Base-by-base conservation (phyloP, 2,329 filamentous ascomycete genomes). In the Calonectria crousiana region DNA sequence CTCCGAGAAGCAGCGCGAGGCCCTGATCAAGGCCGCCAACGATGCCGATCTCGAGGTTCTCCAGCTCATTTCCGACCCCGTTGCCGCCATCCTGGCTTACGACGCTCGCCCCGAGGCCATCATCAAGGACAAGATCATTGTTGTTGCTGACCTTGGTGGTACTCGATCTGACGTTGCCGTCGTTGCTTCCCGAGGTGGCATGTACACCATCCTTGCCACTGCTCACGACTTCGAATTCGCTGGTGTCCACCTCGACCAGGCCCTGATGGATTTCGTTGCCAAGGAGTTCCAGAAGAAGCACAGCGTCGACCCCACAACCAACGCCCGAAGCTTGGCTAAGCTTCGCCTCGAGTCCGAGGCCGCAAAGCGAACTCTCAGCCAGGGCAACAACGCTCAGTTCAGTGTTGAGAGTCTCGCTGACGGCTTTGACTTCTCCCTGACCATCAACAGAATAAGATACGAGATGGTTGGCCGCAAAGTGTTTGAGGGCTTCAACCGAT, bases 231-330 rank as follows among this genome's bases (percentile, higher is more conserved):
- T 98, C 87, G 96, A 98, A 83, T 94, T 96, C 79, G 93, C 95
- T 71, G 97, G 97, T 82, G 90, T 92, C 44, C 93, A 95, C 78
- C 90, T 99, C 72, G 97, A 99, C 88, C 91, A 97, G 84, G 94
- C 96, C 65, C 90, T 99, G 73, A 94, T 98, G 84, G 96, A 99
- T 84, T 93, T 98, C 89, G 98, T 98, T 81, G 94, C 96, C 80
- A 99, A 99, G 90, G 97, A 99, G 87, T 99, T 99, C 88, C 91
- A 97, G 83, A 98, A 99, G 92, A 98, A 98, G 90, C 92, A 98
- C 91, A 93, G 93, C 88, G 92, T 92, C 72, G 97, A 98, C 85
- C 97, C 97, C 28, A 92, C 96, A 79, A 90, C 93, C 83, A 95
- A 97, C 84, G 89, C 93, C 70, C 93, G 93, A 81, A 94, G 94